These are phyloP conservation scores for Neoboletus subvelutipes DNA, from an alignment of 768 basidiomycete genomes.

Conservation along the genomic window DNA sequence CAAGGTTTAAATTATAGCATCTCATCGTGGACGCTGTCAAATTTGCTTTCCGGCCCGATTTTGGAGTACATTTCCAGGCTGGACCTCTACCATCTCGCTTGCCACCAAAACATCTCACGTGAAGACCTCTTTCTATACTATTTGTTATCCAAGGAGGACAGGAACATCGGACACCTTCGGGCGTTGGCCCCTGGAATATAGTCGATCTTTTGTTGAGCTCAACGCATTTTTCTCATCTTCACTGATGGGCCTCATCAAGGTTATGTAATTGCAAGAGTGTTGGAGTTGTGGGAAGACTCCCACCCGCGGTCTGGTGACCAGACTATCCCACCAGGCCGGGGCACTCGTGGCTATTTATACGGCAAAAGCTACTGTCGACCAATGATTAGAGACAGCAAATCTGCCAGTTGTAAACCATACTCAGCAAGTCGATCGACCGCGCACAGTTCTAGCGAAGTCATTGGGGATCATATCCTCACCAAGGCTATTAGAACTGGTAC, in stretches of 20 bases:
- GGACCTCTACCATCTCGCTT: neutral
- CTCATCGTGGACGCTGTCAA: neutral
- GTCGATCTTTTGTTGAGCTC: neutral
- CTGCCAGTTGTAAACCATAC: no score
- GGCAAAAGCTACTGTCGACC: neutral
- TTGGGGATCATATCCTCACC: no score
- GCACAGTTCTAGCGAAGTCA: no score
- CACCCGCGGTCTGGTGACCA: neutral
- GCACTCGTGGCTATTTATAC: neutral
- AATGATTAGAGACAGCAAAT: neutral
- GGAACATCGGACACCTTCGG: neutral
- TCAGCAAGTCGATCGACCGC: no score
- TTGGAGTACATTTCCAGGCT: neutral
- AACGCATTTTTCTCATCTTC: neutral
- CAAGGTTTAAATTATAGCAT: neutral
- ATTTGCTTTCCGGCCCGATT: neutral
- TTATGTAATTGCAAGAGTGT: no score
- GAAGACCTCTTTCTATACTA: neutral
- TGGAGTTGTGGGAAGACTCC: neutral
- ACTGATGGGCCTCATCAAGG: neutral
- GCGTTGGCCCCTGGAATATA: neutral
- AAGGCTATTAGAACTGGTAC: neutral
- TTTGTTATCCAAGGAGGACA: neutral
- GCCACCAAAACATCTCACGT: neutral
- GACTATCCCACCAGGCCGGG: neutral